Conservation (phyloP, 1,284 basidiomycete species). For the Phenoliferia sp. region DNA sequence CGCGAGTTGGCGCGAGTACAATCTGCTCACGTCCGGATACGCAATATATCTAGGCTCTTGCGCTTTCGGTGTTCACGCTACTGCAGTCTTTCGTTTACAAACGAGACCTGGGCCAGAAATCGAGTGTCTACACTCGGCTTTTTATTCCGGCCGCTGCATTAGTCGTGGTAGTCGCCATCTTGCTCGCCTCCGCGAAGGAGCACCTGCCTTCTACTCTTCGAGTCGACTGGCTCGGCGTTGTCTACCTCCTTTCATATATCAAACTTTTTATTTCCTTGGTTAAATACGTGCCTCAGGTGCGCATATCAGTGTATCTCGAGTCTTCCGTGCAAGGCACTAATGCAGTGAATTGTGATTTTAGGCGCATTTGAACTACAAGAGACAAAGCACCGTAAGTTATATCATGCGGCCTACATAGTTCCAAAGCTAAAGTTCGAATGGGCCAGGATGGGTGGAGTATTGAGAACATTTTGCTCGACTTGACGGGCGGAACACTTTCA, state of each 20-base stretch:
- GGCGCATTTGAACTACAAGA: slow-evolving; percentile 40
- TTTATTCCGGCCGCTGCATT: slow-evolving; percentile 23
- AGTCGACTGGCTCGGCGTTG: slow-evolving; percentile 34
- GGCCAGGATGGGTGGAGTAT: slow-evolving; percentile 43
- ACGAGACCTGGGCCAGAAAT: slow-evolving; percentile 15
- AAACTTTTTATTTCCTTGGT: slow-evolving; percentile 43
- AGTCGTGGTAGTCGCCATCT: slow-evolving; percentile 74
- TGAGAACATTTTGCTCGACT: slow-evolving; percentile 43
- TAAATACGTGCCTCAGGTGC: slow-evolving; percentile 43
- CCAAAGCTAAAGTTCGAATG: not conserved
- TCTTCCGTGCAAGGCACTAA: slow-evolving; percentile 5
- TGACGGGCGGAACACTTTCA: slow-evolving; percentile 41
- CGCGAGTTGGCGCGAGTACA: not conserved
- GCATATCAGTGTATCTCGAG: too few relatives aligned
- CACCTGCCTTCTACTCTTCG: slow-evolving; percentile 66
- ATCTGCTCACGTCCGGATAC: not conserved
- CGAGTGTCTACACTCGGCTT: slow-evolving; percentile 3
- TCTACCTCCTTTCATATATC: slow-evolving; percentile 39
- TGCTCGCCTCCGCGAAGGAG: slow-evolving; percentile 71
- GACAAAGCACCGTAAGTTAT: slow-evolving; percentile 35
- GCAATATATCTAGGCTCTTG: slow-evolving; percentile 32
- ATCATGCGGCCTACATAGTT: not conserved
- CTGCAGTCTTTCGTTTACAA: slow-evolving; percentile 49
- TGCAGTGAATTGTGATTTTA: slow-evolving; percentile 25
- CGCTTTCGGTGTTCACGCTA: slow-evolving; percentile 22